Evolutionary conservation across 116 monocot species (phyloP), one percentile per base, ranked within the genome.

Genomic region (Dioscorea cayenensis): DNA sequence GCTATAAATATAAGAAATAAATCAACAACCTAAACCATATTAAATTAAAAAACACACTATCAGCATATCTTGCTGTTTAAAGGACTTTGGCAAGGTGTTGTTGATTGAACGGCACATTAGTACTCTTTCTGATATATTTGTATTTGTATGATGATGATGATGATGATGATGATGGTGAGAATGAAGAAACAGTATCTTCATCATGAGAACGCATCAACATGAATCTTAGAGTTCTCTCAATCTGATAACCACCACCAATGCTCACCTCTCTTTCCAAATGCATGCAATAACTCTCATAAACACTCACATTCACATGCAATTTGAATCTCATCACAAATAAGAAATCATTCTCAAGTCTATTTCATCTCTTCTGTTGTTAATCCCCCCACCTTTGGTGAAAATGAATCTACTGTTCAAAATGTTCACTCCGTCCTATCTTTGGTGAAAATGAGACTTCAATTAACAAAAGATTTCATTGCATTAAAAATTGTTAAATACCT

Each of bases 221-320:
- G 60, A 73, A 67, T 71, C 75, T 82, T 43, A 88, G 73, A 63
- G 79, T 77, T 72, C 89, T 82, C 81, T 92, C 88, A 9, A 89
- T 86, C 51, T 88, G 89, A 59, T 89, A 92, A 8, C 92, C 82
- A 38, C 89, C 92, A 28, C 92, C 92, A 60, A 82, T 68, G 82
- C 92, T 85, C 76, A 92, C 92, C 71, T 92, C 92, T 67, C 92
- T 82, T 80, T 89, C 89, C 66, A 93, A 68, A 76, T 90, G 90
- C 13, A 77, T 76, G 80, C 87, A 87, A 52, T 87, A 90, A 76
- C 82, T 94, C 85, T 87, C 84, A 64, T 87, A 94, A 23, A 94
- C 85, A 60, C 87, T 87, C 63, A 80, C 81, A 36, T 81, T 89
- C 48, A 94, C 89, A 66, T 94, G 87, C 36, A 94, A 71, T 81